phyloP scores from a whole-genome alignment of 2,329 filamentous ascomycete genomes.

The Microdochium nivale region DNA sequence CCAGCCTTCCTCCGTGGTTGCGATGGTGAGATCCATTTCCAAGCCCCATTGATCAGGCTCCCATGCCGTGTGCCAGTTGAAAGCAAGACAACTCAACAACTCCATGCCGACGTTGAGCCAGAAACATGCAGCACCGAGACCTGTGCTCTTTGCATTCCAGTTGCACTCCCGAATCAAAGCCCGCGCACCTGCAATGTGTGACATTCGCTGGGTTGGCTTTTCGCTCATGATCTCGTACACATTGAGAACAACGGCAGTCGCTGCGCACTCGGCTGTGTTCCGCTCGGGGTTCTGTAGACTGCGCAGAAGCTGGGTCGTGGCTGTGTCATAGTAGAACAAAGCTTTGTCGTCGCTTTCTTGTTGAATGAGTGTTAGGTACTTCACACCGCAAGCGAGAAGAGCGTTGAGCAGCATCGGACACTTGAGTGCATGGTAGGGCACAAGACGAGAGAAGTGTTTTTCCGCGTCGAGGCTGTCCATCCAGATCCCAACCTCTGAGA shows the following conservation, averaged over 20 bases:
- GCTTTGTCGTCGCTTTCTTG: constrained; percentile 68
- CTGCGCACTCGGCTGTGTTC: constrained; percentile 76
- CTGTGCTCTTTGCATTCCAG: constrained; percentile 73
- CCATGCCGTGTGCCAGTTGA: constrained; percentile 82
- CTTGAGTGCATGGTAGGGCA: constrained; percentile 75
- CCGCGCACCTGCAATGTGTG: constrained; percentile 76
- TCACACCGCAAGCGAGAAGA: constrained; percentile 78
- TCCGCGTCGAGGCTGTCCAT: constrained; percentile 85
- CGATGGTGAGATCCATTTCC: constrained; percentile 49
- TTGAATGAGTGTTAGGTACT: constrained; percentile 64
- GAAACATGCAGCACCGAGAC: constrained; percentile 82
- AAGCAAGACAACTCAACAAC: constrained; percentile 76
- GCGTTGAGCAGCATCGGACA: constrained; percentile 87
- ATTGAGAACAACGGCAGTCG: constrained; percentile 79
- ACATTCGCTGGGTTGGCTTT: constrained; percentile 71
- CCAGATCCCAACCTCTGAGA: constrained; percentile 84
- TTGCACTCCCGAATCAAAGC: constrained; percentile 83
- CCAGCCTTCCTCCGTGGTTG: constrained; percentile 65
- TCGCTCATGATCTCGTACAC: constrained; percentile 92
- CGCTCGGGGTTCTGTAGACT: constrained; percentile 77
- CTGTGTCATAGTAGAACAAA: constrained; percentile 75
- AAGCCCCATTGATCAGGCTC: constrained; percentile 86
- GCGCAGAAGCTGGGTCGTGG: constrained; percentile 68
- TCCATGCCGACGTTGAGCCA: constrained; percentile 92
- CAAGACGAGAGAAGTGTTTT: constrained; percentile 76